Evolutionary conservation across 495 filamentous ascomycete species (phyloP).

Genomic region (Pseudevernia furfuracea): DNA sequence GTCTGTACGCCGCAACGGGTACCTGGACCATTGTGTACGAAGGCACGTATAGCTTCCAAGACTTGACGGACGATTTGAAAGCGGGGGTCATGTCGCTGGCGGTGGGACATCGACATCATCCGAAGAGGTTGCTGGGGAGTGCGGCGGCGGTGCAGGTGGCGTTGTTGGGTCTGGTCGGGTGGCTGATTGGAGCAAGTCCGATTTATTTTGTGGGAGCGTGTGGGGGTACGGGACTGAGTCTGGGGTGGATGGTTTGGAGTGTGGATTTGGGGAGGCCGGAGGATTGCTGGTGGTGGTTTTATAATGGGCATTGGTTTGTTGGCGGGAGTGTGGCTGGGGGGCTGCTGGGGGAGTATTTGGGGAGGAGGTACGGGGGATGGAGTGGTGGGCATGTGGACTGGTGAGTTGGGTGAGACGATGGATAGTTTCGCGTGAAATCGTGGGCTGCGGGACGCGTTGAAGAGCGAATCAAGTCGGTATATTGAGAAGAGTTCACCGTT

Average conservation of each 20-base stretch:
- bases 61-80: constrained; percentile 4
- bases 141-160: not conserved
- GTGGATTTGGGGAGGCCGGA: not conserved
- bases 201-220: not conserved
- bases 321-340: not conserved
- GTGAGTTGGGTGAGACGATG: too few species aligned
- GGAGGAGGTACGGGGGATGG: not conserved
- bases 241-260: not conserved
- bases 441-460: too few species aligned
- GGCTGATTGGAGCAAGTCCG: not conserved
- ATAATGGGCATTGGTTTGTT: not conserved
- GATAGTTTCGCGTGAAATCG: too few species aligned
- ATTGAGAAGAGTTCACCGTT: too few species aligned
- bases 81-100: constrained; percentile 6
- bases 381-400: too few species aligned
- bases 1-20: not conserved
- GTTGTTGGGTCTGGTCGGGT: not conserved
- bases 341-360: not conserved
- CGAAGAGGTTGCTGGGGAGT: not conserved
- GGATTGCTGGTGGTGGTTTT: constrained; percentile 8
- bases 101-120: not conserved
- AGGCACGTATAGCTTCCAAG: not conserved
- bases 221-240: not conserved
- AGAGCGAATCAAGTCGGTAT: too few species aligned
- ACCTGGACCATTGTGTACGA: not conserved